Evolutionary conservation across 2,329 filamentous ascomycete genomes (phyloP).

Genomic region (Colletotrichum magnum): DNA sequence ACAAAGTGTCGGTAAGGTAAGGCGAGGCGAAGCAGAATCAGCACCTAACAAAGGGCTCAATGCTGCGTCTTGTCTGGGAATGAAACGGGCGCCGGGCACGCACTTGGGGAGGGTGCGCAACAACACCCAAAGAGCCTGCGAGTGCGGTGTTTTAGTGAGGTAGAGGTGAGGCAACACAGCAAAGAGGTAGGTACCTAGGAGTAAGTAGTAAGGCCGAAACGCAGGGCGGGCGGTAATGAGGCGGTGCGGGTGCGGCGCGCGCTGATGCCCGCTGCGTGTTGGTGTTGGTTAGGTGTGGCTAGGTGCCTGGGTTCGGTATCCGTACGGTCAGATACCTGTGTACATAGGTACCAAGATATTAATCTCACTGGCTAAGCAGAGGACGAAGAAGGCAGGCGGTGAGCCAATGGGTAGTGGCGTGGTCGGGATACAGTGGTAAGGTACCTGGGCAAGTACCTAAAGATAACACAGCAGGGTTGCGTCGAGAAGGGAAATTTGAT

Average conservation of each 20-base stretch:
- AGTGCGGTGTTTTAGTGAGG: no score
- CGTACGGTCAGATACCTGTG: neutral
- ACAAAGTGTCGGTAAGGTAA: neutral
- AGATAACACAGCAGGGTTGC: slow-evolving; percentile 21
- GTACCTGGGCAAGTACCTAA: slow-evolving; percentile 1
- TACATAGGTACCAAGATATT: no score
- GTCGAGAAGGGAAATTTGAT: slow-evolving; percentile 21
- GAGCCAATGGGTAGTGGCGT: slow-evolving; percentile 11
- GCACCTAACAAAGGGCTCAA: slow-evolving; percentile 8
- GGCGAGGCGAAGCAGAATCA: neutral
- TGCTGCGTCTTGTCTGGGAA: slow-evolving; percentile 30
- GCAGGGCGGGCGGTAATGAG: slow-evolving; percentile 6
- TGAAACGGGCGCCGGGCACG: slow-evolving; percentile 37
- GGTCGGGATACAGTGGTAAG: neutral
- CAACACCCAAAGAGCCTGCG: slow-evolving; percentile 1
- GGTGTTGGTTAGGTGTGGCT: no score
- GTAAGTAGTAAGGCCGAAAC: neutral
- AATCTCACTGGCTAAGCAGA: neutral
- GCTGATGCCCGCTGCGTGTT: slow-evolving; percentile 3
- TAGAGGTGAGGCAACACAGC: slow-evolving; percentile 6
- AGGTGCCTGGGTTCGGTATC: neutral
- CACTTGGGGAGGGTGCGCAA: slow-evolving; percentile 16
- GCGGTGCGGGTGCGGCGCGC: slow-evolving; percentile 4
- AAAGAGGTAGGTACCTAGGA: neutral
- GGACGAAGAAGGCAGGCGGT: slow-evolving; percentile 16